phyloP scores from a whole-genome alignment of 2,329 filamentous ascomycete species.

The Ceratocystis smalleyi region DNA sequence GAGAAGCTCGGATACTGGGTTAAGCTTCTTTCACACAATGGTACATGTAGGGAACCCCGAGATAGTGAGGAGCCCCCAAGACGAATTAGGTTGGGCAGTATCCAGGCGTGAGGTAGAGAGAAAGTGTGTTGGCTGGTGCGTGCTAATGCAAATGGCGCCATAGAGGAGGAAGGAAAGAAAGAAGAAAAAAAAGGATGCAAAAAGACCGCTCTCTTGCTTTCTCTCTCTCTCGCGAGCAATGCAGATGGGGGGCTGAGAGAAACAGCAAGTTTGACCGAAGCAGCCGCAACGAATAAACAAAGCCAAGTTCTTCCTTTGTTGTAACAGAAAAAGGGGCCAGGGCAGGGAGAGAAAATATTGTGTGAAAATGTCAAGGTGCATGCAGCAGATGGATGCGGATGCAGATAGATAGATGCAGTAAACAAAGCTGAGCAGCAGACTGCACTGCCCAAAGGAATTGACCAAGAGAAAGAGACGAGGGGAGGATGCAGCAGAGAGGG shows the following conservation, averaged over 20 bases:
- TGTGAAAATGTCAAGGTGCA: neutral
- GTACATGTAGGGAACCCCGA: slow-evolving; percentile 1
- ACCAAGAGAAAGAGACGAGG: neutral
- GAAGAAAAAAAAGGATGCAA: neutral
- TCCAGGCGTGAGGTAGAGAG: neutral
- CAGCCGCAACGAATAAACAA: neutral
- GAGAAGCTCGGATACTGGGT: slow-evolving; percentile 3
- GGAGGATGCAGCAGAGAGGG: neutral
- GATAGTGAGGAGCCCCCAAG: neutral
- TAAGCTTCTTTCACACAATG: neutral
- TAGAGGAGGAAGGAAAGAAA: neutral
- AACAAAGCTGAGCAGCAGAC: neutral
- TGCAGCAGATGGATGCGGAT: neutral
- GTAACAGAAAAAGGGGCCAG: neutral
- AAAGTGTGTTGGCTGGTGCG: neutral
- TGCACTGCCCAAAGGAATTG: neutral
- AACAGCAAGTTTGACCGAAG: neutral
- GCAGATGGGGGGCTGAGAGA: neutral
- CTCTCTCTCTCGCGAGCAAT: neutral
- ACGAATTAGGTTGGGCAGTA: neutral
- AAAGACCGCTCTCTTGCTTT: too few species aligned
- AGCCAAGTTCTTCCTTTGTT: neutral
- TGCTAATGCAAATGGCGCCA: neutral
- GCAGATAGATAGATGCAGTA: neutral
- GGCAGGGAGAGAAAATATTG: neutral